A percentile compares a stretch with the other conserved stretches of the same genome.
phyloP scores from a whole-genome alignment of 2,329 filamentous ascomycete species.

The Stenocarpella maydis region DNA sequence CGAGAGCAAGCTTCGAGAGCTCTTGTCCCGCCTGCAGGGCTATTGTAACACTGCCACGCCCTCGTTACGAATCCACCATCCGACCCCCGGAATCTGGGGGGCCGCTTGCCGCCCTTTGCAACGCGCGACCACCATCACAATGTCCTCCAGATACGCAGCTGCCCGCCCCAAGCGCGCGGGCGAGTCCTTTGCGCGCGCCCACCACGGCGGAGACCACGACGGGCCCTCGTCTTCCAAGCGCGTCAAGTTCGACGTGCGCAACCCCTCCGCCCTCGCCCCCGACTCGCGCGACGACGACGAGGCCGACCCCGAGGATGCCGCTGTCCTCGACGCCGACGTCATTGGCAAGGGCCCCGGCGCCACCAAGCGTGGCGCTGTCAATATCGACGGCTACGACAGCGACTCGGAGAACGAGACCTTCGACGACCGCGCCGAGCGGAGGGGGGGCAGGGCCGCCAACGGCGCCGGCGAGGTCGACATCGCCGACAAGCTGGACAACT shows the following conservation, averaged over 20 bases:
- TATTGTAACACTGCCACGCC: neutral
- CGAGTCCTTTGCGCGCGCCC: constrained; percentile 80
- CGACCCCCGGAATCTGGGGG: neutral
- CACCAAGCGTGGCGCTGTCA: constrained; percentile 92
- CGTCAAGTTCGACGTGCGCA: constrained; percentile 91
- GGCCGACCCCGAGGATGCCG: constrained; percentile 56
- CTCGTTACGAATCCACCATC: constrained; percentile 27
- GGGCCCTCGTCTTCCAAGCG: constrained; percentile 68
- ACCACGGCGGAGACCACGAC: constrained; percentile 63
- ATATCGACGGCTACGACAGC: constrained; percentile 95
- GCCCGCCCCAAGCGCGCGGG: constrained; percentile 84
- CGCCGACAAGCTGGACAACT: constrained; percentile 62
- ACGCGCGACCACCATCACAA: constrained; percentile 41
- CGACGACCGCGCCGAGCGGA: constrained; percentile 73
- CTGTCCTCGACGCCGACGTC: constrained; percentile 87
- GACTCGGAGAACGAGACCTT: constrained; percentile 94
- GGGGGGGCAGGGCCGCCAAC: constrained; percentile 50
- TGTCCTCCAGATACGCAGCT: constrained; percentile 67
- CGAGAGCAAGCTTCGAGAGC: neutral
- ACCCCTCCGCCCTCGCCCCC: constrained; percentile 89
- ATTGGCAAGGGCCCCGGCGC: constrained; percentile 80
- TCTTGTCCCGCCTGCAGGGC: neutral
- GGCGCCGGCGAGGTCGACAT: constrained; percentile 53
- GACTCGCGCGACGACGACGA: constrained; percentile 78
- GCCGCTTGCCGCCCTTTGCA: neutral